Evolutionary conservation across 2,329 filamentous ascomycete genomes (phyloP), one percentile per base, ranked within the genome.

Genomic region (Alternaria metachromatica): DNA sequence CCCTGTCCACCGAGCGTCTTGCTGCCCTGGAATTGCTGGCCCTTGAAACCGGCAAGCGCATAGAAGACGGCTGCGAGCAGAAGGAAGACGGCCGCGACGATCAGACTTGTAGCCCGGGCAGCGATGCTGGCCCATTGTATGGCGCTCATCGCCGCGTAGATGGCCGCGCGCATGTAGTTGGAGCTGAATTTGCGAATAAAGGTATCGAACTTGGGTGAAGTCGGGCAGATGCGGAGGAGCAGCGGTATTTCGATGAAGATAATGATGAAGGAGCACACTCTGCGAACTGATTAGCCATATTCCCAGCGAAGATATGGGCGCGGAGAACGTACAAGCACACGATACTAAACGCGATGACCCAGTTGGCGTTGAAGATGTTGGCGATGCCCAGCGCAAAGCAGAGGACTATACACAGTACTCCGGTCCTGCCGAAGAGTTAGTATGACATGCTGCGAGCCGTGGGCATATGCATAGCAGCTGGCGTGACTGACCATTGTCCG

Each of bases 221-320:
- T 99, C 62, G 96, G 96, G 85, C 96, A 99, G 84, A 99, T 97
- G 82, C 96, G 92, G 66, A 99, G 90, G 62, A 99, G 92, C 63
- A 98, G 90, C 26, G 96, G 96, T 18, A 99, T 90, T 81, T 99
- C 84, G 70, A 85, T 82, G 76, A 85, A 85, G 73, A 85, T 78
- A 72, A 85, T 82, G 71, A 85, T 75, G 78, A 85, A 84, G 61
- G 82, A 71, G 69, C 74, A 84, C 54, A 84, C 75, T 69, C 85
- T 85, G 73, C 21, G 13, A 8, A 4, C 6, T 30, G 20, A 50
- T 72, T 59, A 71, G 67, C 26, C 18, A 3, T 11, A n/a, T 13
- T 15, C 25, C 30, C 26, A 15, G 50, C 23, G 55, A 53, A 55
- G 30, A 28, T 30, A 7, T 20, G 23, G 18, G 13, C 23, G 28